Percentiles rank a stretch among this genome's conserved stretches.
Evolutionary conservation across 371 early-diverging fungal species (phyloP).

Genomic region (Lichtheimia corymbifera): DNA sequence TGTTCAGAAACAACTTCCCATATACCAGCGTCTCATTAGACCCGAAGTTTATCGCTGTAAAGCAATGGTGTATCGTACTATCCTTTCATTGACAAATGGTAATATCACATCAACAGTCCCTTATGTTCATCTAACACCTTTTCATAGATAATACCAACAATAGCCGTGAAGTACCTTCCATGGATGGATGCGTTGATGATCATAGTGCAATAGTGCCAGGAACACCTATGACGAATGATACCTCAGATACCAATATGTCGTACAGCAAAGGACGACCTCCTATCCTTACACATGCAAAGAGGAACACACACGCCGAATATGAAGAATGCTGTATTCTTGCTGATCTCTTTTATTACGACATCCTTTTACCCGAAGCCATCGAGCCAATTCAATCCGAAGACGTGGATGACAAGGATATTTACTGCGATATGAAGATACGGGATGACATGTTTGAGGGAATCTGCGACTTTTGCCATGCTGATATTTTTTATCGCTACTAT

Average conservation of each 20-base stretch:
- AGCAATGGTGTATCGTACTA: slow-evolving; percentile 23
- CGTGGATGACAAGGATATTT: slow-evolving; percentile 5
- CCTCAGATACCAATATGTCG: too few species aligned
- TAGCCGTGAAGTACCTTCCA: too few species aligned
- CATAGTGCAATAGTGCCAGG: too few species aligned
- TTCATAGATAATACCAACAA: slow-evolving; percentile 3
- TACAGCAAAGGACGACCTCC: too few species aligned
- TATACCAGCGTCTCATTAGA: slow-evolving; percentile 27
- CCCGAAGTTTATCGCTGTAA: slow-evolving; percentile 42
- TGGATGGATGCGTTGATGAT: too few species aligned
- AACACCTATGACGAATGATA: too few species aligned
- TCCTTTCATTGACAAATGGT: background rate
- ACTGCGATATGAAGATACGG: background rate
- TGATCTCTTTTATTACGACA: slow-evolving; percentile 14
- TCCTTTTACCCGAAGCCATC: slow-evolving; percentile 26
- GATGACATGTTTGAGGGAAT: slow-evolving; percentile 15
- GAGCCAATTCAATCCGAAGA: slow-evolving; percentile 20
- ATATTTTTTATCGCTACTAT: slow-evolving; percentile 36
- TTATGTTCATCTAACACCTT: background rate
- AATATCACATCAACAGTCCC: background rate
- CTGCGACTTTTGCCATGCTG: slow-evolving; percentile 42
- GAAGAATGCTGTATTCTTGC: slow-evolving; percentile 15
- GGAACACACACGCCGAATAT: too few species aligned
- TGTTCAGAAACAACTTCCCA: slow-evolving; percentile 30
- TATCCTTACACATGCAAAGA: too few species aligned